These are phyloP conservation scores for Arabidopsis arenosa DNA, from an alignment of 345 rosid genomes.

Conservation along the genomic window DNA sequence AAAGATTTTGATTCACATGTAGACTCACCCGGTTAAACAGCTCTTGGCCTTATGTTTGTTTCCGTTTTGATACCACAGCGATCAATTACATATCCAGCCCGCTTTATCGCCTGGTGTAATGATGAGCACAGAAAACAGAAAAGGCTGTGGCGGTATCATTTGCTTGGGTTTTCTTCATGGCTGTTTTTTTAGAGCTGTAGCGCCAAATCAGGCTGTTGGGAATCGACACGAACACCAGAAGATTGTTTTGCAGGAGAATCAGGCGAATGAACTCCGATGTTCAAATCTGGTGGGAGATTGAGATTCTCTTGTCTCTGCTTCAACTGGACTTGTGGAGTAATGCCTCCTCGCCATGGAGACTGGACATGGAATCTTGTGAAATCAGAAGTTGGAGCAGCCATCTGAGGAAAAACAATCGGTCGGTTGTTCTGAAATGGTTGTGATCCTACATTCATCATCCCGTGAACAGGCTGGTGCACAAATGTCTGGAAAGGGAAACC, in stretches of 20 bases:
- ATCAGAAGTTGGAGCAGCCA: slow-evolving; percentile 52
- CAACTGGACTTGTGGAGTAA: slow-evolving; percentile 57
- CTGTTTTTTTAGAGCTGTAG: slow-evolving; percentile 65
- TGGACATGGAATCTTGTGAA: slow-evolving; percentile 68
- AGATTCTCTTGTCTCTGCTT: slow-evolving; percentile 71
- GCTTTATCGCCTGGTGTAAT: not conserved
- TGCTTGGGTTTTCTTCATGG: slow-evolving; percentile 6
- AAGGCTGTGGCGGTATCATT: not conserved
- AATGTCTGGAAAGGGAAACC: slow-evolving; percentile 64
- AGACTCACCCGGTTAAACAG: slow-evolving; percentile 17
- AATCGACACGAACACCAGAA: slow-evolving; percentile 71
- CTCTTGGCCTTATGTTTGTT: slow-evolving; percentile 9
- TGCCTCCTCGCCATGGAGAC: slow-evolving; percentile 64
- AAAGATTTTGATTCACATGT: slow-evolving; percentile 10
- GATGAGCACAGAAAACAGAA: slow-evolving; percentile 10
- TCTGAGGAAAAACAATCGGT: slow-evolving; percentile 61
- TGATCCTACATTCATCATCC: slow-evolving; percentile 52
- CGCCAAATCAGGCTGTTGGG: slow-evolving; percentile 96
- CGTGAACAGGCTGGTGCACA: slow-evolving; percentile 51
- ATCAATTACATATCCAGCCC: not conserved
- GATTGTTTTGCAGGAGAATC: slow-evolving; percentile 85
- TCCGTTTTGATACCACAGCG: not conserved
- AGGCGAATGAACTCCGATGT: slow-evolving; percentile 84
- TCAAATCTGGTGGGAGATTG: slow-evolving; percentile 79
- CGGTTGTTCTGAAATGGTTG: slow-evolving; percentile 46